Base-by-base conservation (phyloP, 371 early-diverging fungal species). In the Rhizomucor pusillus region DNA sequence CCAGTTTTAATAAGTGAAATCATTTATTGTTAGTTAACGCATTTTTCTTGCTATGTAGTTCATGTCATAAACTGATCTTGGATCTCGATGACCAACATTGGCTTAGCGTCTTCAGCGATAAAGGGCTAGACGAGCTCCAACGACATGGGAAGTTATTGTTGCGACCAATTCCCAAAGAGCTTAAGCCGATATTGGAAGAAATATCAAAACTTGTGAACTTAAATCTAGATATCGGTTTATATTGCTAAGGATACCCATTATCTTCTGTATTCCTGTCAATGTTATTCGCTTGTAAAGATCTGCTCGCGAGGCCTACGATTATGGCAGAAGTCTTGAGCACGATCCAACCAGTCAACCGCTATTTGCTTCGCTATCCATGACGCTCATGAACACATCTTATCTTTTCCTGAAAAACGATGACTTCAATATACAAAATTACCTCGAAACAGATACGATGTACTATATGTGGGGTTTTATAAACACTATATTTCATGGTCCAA, bases 81-180 rank as follows among this genome's bases (percentile, higher is more conserved):
- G 52, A 52, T 18, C 22, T 52, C 14, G 52, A 22, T 52, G 52
- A 52, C 33, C 5, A n/a, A 10, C 23, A 52, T 29, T 52, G 52
- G 43, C 10, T 16, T 9, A 16, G 29, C 4, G 52, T 43, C 24
- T 52, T 52, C 10, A 29, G 24, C 11, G 41, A 29, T 13, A 44
- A 41, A n/a, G 35, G 43, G 20, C 14, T 52, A 18, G 10, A 41
- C 7, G 29, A 43, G n/a, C 16, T 52, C 4, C 22, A 41, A 6
- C 18, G 16, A 5, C 16, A 33, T 23, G 52, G 52, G 18, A 22
- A 52, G n/a, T 44, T 43, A 16, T 11, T 52, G n/a, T 20, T 52
- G 11, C 43, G 24, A 0, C 7, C 12, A 3, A n/a, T 43, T 5
- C 52, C 52, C 9, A 0, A 24, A 11, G 20, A 1, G 11, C 20